Evolutionary conservation across 176 grass and related monocot species (phyloP).

Genomic region (Ampelocalamus luodianensis): DNA sequence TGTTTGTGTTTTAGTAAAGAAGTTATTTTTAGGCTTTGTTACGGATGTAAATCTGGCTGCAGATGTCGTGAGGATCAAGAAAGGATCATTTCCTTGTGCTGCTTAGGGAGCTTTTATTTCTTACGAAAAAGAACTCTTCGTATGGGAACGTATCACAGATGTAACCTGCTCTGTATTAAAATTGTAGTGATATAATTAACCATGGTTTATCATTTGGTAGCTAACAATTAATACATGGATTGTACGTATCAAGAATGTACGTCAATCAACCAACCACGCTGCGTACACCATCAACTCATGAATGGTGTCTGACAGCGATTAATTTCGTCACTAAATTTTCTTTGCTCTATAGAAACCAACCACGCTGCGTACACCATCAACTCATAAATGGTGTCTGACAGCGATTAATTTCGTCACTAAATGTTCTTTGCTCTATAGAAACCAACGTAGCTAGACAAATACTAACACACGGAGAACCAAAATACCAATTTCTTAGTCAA

Average conservation of each 20-base stretch:
- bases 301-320: not conserved
- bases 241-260: not conserved
- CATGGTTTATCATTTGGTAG: no score
- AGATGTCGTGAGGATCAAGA: no score
- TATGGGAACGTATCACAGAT: no score
- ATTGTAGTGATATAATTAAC: no score
- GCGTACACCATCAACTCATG: not conserved
- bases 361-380: not conserved
- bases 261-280: not conserved
- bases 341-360: not conserved
- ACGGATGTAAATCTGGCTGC: no score
- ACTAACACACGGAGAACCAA: not conserved
- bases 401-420: not conserved
- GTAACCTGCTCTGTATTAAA: no score
- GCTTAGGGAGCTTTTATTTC: no score
- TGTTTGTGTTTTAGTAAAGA: not conserved
- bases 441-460: not conserved
- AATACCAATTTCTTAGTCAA: not conserved
- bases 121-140: no score
- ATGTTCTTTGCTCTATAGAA: not conserved
- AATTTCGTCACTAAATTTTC: not conserved
- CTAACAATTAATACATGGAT: no score
- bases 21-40: not conserved
- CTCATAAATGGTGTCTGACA: not conserved
- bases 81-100: no score